Percentiles rank a stretch among this genome's conserved stretches.
These are phyloP conservation scores for Macrolepiota fuliginosa DNA, from an alignment of 768 basidiomycete species.

Conservation along the genomic window DNA sequence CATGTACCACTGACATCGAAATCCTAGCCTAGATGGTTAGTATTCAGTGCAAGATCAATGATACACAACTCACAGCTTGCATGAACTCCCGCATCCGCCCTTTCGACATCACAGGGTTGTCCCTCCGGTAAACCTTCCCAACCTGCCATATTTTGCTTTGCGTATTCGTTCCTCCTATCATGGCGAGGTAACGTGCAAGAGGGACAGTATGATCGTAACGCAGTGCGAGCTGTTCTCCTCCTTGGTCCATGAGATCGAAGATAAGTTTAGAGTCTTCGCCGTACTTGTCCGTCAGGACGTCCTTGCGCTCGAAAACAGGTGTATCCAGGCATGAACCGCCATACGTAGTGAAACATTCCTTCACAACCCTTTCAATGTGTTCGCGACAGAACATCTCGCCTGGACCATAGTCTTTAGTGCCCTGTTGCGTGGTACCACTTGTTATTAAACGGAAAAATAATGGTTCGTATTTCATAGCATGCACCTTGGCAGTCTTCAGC, in stretches of 20 bases:
- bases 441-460: background rate
- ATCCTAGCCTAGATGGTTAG: constrained; percentile 52
- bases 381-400: constrained; percentile 90
- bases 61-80: constrained; percentile 69
- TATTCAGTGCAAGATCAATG: background rate
- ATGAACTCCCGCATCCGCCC: constrained; percentile 98
- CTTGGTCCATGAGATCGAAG: constrained; percentile 96
- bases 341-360: constrained; percentile 82
- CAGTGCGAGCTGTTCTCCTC: constrained; percentile 92
- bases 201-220: constrained; percentile 98
- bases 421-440: constrained; percentile 40
- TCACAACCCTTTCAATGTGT: constrained; percentile 85
- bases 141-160: constrained; percentile 94
- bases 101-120: constrained; percentile 96
- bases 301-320: constrained; percentile 97
- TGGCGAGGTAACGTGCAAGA: constrained; percentile 91
- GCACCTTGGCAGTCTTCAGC: constrained; percentile 91
- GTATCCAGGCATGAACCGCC: constrained; percentile 95
- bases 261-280: constrained; percentile 98
- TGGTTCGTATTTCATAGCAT: constrained; percentile 19
- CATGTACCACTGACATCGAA: constrained; percentile 91
- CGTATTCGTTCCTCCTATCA: constrained; percentile 78
- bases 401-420: constrained; percentile 93
- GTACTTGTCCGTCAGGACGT: constrained; percentile 94
- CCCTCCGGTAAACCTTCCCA: constrained; percentile 97